A percentile compares a stretch with the other conserved stretches of the same genome.
These are phyloP conservation scores for Paramyrothecium sp. DNA, from an alignment of 2,329 filamentous ascomycete species.

Conservation along the genomic window DNA sequence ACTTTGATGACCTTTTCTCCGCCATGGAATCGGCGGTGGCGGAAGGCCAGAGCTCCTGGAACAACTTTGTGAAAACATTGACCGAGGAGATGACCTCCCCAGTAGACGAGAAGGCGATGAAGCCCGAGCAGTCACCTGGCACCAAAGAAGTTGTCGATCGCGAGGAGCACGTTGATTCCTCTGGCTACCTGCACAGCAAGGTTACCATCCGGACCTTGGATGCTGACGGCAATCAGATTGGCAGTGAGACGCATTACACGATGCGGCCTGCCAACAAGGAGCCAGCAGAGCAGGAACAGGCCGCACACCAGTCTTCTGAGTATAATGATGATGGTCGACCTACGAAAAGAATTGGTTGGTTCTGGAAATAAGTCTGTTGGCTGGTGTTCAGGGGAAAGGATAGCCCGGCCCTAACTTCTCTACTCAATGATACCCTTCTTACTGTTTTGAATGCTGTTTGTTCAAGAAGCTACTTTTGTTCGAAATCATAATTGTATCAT, in stretches of 20 bases:
- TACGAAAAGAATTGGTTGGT: slow-evolving; percentile 34
- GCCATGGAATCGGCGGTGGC: slow-evolving; percentile 34
- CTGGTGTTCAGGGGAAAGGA: neutral
- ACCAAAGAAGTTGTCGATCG: slow-evolving; percentile 32
- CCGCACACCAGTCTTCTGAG: slow-evolving; percentile 9
- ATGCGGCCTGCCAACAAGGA: slow-evolving; percentile 26
- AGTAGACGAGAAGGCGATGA: slow-evolving; percentile 1
- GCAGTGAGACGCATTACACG: slow-evolving; percentile 32
- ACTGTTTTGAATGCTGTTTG: neutral
- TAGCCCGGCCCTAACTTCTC: slow-evolving; percentile 1
- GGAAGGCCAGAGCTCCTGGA: slow-evolving; percentile 36
- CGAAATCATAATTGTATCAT: neutral
- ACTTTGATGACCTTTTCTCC: slow-evolving; percentile 41
- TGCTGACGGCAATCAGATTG: slow-evolving; percentile 38
- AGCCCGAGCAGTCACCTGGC: slow-evolving; percentile 7
- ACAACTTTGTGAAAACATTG: slow-evolving; percentile 36
- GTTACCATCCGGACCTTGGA: slow-evolving; percentile 38
- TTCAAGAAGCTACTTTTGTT: neutral
- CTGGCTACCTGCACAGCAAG: slow-evolving; percentile 41
- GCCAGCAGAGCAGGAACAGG: neutral
- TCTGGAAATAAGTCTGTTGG: slow-evolving; percentile 32
- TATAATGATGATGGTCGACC: slow-evolving; percentile 12
- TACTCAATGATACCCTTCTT: slow-evolving; percentile 9
- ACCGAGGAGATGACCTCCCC: slow-evolving; percentile 13
- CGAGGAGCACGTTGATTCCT: slow-evolving; percentile 40